Evolutionary conservation across 202 grass and related monocot genomes (phyloP), one percentile per base, ranked within the genome.

Genomic region (Eragrostis tef): DNA sequence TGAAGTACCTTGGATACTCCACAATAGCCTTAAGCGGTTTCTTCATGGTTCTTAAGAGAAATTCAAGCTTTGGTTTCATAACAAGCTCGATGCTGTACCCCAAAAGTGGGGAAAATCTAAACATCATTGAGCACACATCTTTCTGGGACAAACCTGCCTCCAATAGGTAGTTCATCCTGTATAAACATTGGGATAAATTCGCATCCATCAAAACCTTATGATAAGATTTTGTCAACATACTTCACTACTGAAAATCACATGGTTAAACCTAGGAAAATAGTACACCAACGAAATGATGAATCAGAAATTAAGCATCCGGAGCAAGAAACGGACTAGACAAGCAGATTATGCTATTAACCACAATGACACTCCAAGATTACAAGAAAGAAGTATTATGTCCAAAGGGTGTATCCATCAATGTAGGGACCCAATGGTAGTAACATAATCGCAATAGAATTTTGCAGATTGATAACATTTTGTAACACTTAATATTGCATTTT

Each of bases 101-200:
- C n/a, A 97, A 67, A 83, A 97, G 71, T 59, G 90, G 94, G 79
- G 89, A 97, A 70, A 97, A 97, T 84, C 89, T 94, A 65, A 82
- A 87, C n/a, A 98, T 88, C 90, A 98, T 98, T 77, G 94, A 98
- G 81, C 88, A 82, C 3, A 98, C 88, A 27, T 98, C 79, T 84
- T 82, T 84, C 65, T 93, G 93, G 36, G 88, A 88, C 75, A 98
- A 87, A 22, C 94, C 94, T 50, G 78, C 21, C 39, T 60, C 85
- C 77, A 93, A 73, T 1, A 94, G 77, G 82, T 91, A 98, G 21
- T 86, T 87, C 76, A 98, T 67, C 78, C 92, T 98, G 94, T 52
- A 31, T 31, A 90, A 81, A 88, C 24, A 69, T 76, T 15, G 15
- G 19, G 60, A 86, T 66, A 45, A 22, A 49, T 52, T 75, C 57